These are phyloP conservation scores for Geotrichum australiense DNA, from an alignment of 1,139 yeast species.

Conservation along the genomic window DNA sequence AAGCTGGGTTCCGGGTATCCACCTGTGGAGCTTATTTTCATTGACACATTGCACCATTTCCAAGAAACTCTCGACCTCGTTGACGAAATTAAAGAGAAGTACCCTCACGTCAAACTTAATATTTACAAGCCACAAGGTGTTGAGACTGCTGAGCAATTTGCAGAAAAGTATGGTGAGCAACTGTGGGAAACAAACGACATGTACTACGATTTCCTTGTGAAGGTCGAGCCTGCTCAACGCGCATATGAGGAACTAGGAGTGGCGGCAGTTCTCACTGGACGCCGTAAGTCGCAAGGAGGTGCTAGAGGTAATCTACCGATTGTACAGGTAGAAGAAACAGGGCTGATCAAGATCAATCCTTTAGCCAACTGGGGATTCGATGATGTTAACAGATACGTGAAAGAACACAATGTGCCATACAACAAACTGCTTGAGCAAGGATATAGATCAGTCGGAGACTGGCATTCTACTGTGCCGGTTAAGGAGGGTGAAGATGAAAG, in stretches of 20 bases:
- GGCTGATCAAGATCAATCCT: constrained; percentile 81
- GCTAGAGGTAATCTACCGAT: constrained; percentile 67
- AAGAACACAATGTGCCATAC: constrained; percentile 69
- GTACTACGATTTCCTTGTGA: constrained; percentile 76
- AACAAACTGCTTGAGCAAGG: constrained; percentile 80
- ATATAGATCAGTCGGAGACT: constrained; percentile 89
- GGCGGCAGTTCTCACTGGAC: constrained; percentile 83
- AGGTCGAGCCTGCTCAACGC: constrained; percentile 87
- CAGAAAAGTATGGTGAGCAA: constrained; percentile 57
- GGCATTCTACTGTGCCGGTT: constrained; percentile 90
- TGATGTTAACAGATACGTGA: constrained; percentile 64
- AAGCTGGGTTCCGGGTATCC: constrained; percentile 39
- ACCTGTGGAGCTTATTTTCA: constrained; percentile 69
- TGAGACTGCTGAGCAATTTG: constrained; percentile 57
- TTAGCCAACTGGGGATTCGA: constrained; percentile 75
- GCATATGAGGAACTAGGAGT: constrained; percentile 70
- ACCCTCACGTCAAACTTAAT: constrained; percentile 49
- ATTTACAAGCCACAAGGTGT: constrained; percentile 60
- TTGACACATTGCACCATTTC: constrained; percentile 89
- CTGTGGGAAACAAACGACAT: constrained; percentile 82
- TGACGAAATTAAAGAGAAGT: constrained; percentile 47
- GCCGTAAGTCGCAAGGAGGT: constrained; percentile 88
- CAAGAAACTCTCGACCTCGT: constrained; percentile 85
- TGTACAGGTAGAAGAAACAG: constrained; percentile 66
- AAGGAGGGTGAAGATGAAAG: constrained; percentile 91